These are phyloP conservation scores for Dendrobium chrysotoxum DNA, from an alignment of 106 monocot species.

Conservation along the genomic window DNA sequence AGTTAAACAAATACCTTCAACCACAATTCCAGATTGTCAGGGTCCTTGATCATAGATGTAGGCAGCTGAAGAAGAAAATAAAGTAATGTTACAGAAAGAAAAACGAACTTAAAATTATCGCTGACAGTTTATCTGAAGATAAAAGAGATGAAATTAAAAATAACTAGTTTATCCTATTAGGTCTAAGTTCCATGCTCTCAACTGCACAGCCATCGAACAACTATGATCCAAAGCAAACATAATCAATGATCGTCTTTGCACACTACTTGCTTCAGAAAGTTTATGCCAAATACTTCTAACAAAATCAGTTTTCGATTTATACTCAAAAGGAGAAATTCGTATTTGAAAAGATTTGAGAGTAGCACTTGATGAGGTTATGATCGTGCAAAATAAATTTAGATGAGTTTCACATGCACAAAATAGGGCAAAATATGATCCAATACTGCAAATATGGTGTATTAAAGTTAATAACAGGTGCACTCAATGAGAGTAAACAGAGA, in stretches of 20 bases:
- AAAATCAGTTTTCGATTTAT: neutral
- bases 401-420: neutral
- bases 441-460: neutral
- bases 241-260: neutral
- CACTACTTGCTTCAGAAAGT: neutral
- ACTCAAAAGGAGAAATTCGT: neutral
- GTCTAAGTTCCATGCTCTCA: neutral
- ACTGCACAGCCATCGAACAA: neutral
- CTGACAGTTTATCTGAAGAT: neutral
- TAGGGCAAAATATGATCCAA: neutral
- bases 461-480: neutral
- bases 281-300: neutral
- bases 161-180: neutral
- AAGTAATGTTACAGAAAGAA: neutral
- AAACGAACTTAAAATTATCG: neutral
- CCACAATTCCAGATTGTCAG: slow-evolving; percentile 87
- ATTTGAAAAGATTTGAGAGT: neutral
- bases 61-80: slow-evolving; percentile 49
- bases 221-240: neutral
- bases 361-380: neutral
- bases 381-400: neutral
- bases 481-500: neutral
- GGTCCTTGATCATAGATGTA: slow-evolving; percentile 58
- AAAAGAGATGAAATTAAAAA: neutral
- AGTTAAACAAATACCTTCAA: slow-evolving; percentile 54